These are phyloP conservation scores for Xylariaceae sp. DNA, from an alignment of 2,329 filamentous ascomycete genomes.

Conservation along the genomic window DNA sequence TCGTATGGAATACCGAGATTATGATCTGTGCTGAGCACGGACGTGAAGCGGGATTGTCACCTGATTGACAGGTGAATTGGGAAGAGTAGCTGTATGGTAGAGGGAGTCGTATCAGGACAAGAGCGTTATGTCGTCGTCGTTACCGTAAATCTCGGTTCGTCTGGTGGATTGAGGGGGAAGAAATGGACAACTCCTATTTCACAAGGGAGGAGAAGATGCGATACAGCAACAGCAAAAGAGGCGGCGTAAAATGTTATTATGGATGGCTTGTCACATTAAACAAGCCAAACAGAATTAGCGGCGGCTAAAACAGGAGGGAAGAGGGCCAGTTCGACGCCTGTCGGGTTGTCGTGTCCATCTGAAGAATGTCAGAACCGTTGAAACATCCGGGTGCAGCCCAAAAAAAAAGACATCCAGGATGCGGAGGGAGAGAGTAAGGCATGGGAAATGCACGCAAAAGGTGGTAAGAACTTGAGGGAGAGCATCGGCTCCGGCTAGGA, in stretches of 20 bases:
- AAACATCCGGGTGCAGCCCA: constrained; percentile 7
- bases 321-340: constrained; percentile 3
- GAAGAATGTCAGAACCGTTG: constrained; percentile 4
- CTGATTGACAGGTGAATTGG: not conserved
- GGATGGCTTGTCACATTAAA: constrained; percentile 3
- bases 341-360: constrained; percentile 1
- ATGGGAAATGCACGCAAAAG: not conserved
- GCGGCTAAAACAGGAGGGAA: constrained; percentile 1
- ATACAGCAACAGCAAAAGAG: constrained; percentile 5
- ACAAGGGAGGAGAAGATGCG: constrained; percentile 4
- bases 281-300: constrained; percentile 10
- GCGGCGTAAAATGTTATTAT: not conserved
- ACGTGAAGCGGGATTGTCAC: not conserved
- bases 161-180: not conserved
- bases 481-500: not conserved
- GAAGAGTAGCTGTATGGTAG: not conserved
- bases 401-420: not conserved
- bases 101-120: not conserved
- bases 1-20: not conserved
- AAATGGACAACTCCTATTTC: not conserved
- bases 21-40: not conserved
- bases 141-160: not conserved
- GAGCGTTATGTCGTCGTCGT: not conserved
- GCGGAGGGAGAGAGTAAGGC: not conserved
- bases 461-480: not conserved